Conservation (phyloP, 768 basidiomycete genomes). For the Suillus variegatus region DNA sequence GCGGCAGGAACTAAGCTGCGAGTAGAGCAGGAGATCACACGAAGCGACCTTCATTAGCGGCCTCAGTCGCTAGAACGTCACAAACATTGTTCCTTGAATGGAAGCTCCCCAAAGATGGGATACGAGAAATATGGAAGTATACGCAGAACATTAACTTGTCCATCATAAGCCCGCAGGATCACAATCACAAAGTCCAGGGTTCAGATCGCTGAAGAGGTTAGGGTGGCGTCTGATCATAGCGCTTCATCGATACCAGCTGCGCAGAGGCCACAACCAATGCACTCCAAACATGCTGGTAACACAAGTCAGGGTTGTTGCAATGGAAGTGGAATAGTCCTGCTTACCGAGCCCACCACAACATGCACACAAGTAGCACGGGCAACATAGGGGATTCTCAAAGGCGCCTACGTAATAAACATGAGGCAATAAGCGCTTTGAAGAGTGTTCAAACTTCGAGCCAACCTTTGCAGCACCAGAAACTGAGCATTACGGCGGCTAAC, state of each 20-base stretch:
- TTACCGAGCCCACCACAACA: constrained; percentile 70
- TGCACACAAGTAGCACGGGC: constrained; percentile 72
- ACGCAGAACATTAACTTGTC: neutral
- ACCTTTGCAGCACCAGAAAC: constrained; percentile 69
- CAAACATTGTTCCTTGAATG: neutral
- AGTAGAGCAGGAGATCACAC: neutral
- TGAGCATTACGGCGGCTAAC: constrained; percentile 55
- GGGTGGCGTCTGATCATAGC: neutral
- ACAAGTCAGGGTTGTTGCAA: neutral
- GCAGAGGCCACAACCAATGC: constrained; percentile 67
- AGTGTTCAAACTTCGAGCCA: constrained; percentile 13
- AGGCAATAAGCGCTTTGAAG: neutral
- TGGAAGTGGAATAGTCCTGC: constrained; percentile 10
- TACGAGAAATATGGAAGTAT: neutral
- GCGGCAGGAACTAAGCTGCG: neutral
- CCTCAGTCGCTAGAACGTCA: neutral
- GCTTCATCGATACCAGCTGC: constrained; percentile 48
- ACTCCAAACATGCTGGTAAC: constrained; percentile 59
- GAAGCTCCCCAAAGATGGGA: neutral
- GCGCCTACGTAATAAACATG: constrained; percentile 37
- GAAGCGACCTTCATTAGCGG: neutral
- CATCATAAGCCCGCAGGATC: neutral
- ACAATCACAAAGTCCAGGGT: neutral
- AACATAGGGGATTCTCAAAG: constrained; percentile 65
- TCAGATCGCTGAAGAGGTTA: neutral